phyloP scores from a whole-genome alignment of 495 filamentous ascomycete genomes.

The Lasiosphaeriaceae sp. region DNA sequence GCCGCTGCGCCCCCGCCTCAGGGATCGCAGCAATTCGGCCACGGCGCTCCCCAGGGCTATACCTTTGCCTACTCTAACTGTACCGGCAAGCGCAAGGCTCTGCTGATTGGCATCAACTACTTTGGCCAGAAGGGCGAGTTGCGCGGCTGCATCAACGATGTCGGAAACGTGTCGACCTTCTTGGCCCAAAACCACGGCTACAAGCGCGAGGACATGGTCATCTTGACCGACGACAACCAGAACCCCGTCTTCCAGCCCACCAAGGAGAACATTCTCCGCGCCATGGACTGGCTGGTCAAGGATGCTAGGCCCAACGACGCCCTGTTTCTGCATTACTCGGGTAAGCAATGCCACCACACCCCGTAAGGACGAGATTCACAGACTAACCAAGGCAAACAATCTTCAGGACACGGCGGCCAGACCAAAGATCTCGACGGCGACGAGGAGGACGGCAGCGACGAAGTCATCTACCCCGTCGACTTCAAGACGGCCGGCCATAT shows the following conservation, averaged over 20 bases:
- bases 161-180: constrained; percentile 83
- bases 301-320: constrained; percentile 46
- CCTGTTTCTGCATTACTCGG: constrained; percentile 59
- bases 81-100: constrained; percentile 78
- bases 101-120: constrained; percentile 95
- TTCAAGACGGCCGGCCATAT: constrained; percentile 87
- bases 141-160: constrained; percentile 91
- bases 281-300: constrained; percentile 46
- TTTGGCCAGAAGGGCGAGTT: constrained; percentile 81
- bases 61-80: constrained; percentile 85
- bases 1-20: constrained; percentile 42
- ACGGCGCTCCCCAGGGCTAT: constrained; percentile 44
- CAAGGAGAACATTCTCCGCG: constrained; percentile 47
- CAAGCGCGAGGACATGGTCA: constrained; percentile 50
- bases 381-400: not conserved
- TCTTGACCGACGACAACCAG: constrained; percentile 44
- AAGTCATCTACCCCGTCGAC: constrained; percentile 96
- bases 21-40: constrained; percentile 42
- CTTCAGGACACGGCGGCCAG: constrained; percentile 44
- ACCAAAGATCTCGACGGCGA: constrained; percentile 55
- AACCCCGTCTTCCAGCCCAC: constrained; percentile 43
- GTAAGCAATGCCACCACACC: constrained; percentile 36
- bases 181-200: constrained; percentile 72
- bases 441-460: constrained; percentile 91
- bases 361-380: not conserved